phyloP scores from a whole-genome alignment of 1,284 basidiomycete genomes.

The Coniferiporia weirii region DNA sequence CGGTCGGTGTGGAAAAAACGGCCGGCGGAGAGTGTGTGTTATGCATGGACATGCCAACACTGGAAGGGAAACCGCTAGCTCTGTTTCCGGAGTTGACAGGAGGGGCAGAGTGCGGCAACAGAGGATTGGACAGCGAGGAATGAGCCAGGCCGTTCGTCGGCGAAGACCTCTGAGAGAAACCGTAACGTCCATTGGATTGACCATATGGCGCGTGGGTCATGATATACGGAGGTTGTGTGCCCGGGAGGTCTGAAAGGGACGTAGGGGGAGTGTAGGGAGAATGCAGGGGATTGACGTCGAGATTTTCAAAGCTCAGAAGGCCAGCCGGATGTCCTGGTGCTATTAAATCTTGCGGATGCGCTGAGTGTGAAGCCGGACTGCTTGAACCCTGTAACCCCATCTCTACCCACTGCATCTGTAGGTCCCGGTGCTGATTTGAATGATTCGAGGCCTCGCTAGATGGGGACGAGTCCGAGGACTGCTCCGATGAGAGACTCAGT shows the following conservation, averaged over 20 bases:
- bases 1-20: slow-evolving; percentile 1
- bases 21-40: slow-evolving; percentile 12
- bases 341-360: slow-evolving; percentile 12
- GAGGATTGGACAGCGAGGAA: slow-evolving; percentile 1
- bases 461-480: slow-evolving; percentile 17
- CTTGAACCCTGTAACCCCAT: slow-evolving; percentile 13
- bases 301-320: slow-evolving; percentile 9
- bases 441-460: slow-evolving; percentile 17
- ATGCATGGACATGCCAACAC: slow-evolving; percentile 5
- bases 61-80: slow-evolving; percentile 6
- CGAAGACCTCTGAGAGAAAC: slow-evolving; percentile 7
- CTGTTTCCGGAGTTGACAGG: not conserved
- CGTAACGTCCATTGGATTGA: slow-evolving; percentile 5
- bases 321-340: slow-evolving; percentile 4
- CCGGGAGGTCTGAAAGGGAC: slow-evolving; percentile 7
- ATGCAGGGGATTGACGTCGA: slow-evolving; percentile 10
- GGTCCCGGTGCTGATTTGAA: slow-evolving; percentile 13
- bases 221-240: not conserved
- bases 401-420: slow-evolving; percentile 12
- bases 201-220: slow-evolving; percentile 2
- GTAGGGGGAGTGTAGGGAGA: slow-evolving; percentile 16
- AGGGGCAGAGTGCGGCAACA: slow-evolving; percentile 14
- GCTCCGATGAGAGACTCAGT: slow-evolving; percentile 11
- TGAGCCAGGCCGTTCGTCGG: slow-evolving; percentile 6
- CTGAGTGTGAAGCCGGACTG: not conserved